These are phyloP conservation scores for Cercospora sp. DNA, from an alignment of 2,329 filamentous ascomycete genomes.

Conservation along the genomic window DNA sequence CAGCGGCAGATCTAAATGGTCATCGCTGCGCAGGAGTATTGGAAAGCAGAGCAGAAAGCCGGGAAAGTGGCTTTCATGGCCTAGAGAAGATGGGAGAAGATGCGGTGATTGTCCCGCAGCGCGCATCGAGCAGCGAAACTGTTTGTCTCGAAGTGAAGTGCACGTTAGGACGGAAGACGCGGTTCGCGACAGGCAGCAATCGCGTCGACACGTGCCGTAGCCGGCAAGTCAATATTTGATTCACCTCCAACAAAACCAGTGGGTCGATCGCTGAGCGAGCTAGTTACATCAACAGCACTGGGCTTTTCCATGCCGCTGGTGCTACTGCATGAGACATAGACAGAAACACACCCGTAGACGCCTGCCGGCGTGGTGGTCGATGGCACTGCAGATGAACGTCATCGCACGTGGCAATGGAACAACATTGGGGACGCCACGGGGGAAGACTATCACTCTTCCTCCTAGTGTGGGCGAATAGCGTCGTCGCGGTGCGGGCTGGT, in stretches of 20 bases:
- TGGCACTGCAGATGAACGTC: background rate
- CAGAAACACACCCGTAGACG: background rate
- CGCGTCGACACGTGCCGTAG: background rate
- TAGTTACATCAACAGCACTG: background rate
- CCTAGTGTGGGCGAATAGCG: background rate
- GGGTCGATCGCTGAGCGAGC: background rate
- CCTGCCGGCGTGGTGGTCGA: background rate
- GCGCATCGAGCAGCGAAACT: background rate
- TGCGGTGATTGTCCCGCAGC: background rate
- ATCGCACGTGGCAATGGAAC: background rate
- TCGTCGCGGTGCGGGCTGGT: background rate
- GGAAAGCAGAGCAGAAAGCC: background rate
- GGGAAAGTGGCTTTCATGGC: background rate
- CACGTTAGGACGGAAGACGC: background rate
- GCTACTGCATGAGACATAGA: background rate
- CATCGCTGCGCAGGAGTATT: background rate
- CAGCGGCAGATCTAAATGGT: background rate
- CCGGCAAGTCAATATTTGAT: background rate
- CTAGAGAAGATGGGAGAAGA: background rate
- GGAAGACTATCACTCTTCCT: background rate
- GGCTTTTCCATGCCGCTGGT: background rate
- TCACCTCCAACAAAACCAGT: background rate
- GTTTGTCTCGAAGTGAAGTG: conserved; percentile 2
- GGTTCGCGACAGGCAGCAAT: background rate
- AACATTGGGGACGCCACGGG: background rate